Base-by-base conservation (phyloP, 2,329 filamentous ascomycete genomes). In the Beauveria scarabaeidicola region DNA sequence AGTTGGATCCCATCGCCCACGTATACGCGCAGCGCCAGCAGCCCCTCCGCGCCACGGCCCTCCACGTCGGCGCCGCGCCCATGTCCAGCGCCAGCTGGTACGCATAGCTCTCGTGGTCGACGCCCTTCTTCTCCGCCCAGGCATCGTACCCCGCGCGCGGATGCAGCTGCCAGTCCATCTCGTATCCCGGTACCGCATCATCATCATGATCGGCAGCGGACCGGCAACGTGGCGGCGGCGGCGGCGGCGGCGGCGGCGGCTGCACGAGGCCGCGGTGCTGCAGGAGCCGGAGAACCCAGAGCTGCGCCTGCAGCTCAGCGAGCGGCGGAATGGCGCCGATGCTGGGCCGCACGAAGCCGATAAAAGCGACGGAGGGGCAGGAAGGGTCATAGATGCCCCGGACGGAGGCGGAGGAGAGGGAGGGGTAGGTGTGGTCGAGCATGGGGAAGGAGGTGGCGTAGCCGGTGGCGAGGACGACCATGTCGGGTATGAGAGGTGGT, bases 1-100 rank as follows among this genome's bases (percentile, higher is more conserved):
- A 77, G 65, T 79, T 78, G 32, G 77, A 72, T 0, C 77, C 73
- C 67, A 80, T 74, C 1, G 77, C 77, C 78, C 78, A 80, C 0
- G 72, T 73, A 58, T 72, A 74, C 6, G 73, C 68, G 9, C 77
- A 58, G 61, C 73, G 75, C 66, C 66, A 75, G 5, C 74, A 70
- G 3, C 74, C 70, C 52, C 70, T 67, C 11, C 63, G 64, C 58
- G 71, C 55, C 5, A 79, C 66, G 32, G 75, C 67, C 0, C 62
- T 60, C 15, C 75, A 67, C 1, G 66, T 71, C 0, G 77, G 76
- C 0, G 76, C 77, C 3, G 76, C 66, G 2, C 74, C 75, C 63
- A 79, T 76, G 63, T 79, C 78, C 0, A 77, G 67, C 0, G 77
- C 77, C 4, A 80, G 71, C 66, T 80, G 78, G 66, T 79, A 80